Evolutionary conservation across 306 rosid genomes (phyloP).

Genomic region (Cajanus cajan): DNA sequence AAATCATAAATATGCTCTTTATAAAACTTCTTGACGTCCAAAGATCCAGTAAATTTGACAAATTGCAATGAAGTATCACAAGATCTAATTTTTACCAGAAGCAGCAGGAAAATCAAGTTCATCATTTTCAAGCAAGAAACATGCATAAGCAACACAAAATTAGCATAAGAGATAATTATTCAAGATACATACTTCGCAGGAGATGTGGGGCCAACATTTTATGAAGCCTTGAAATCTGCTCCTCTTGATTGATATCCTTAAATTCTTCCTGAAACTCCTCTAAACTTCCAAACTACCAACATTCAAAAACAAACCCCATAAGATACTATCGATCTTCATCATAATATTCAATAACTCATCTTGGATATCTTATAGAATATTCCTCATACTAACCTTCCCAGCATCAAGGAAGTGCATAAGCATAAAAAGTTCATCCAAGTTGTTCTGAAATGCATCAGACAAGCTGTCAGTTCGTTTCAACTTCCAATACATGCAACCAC

Average conservation of each 20-base stretch:
- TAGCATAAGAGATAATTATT: slow-evolving; percentile 10
- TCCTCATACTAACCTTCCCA: slow-evolving; percentile 80
- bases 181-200: slow-evolving; percentile 68
- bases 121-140: neutral
- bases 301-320: slow-evolving; percentile 17
- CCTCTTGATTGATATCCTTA: slow-evolving; percentile 97
- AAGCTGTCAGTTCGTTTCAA: slow-evolving; percentile 33
- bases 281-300: slow-evolving; percentile 83
- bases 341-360: slow-evolving; percentile 19
- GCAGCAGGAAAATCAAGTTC: slow-evolving; percentile 5
- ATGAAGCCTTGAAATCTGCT: slow-evolving; percentile 94
- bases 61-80: neutral
- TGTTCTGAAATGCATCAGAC: slow-evolving; percentile 70
- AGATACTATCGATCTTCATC: slow-evolving; percentile 28
- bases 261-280: slow-evolving; percentile 99
- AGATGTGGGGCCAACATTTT: slow-evolving; percentile 98
- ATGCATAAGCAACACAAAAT: slow-evolving; percentile 2
- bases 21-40: neutral
- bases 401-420: slow-evolving; percentile 99
- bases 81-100: neutral
- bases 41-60: slow-evolving; percentile 11
- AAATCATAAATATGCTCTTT: neutral
- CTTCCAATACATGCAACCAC: slow-evolving; percentile 34
- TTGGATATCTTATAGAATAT: slow-evolving; percentile 19
- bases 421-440: slow-evolving; percentile 96